Evolutionary conservation across 257 asterid genomes (phyloP), one percentile per base, ranked within the genome.

Genomic region (Gentiana straminea): DNA sequence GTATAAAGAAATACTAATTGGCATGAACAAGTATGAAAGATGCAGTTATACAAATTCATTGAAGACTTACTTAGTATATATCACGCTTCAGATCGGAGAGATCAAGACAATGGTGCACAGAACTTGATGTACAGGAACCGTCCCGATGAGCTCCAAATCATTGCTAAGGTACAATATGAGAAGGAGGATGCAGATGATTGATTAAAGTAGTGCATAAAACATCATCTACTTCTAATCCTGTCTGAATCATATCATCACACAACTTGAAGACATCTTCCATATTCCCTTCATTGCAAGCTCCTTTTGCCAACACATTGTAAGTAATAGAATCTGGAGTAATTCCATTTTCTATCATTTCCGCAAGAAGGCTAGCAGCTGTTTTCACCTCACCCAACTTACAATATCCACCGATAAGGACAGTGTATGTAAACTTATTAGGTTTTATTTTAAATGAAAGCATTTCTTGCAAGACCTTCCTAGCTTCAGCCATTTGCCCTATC

Each of bases 391-490:
- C 94, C 73, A 81, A 44, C 66, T 76, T 77, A 75, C 84, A 78
- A 71, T 84, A 82, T 41, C 88, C 90, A 44, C 74, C 68, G 48
- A 89, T 89, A 54, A 89, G 69, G 58, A 82, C 59, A 2, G 95
- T 86, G 66, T 80, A 89, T 8, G 97, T 86, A 57, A 89, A 73
- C 77, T 81, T 80, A 75, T 86, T 86, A 64, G 96, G 94, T 45
- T 57, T 72, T 60, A 82, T 39, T 35, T 69, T 64, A 47, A 56
- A 64, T 7, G 79, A 80, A 66, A 70, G 70, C 97, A 89, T 89
- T 72, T 86, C 94, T 69, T 65, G 73, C 73, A 80, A 77, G 50
- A 77, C 60, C 64, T 54, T 62, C 75, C 63, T 77, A 24, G 68
- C 94, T 71, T 77, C 81, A 55, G 76, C 75, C 86, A 84, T 86